Conservation (phyloP, 148 eudicot genomes). For the Amaranthus palmeri region DNA sequence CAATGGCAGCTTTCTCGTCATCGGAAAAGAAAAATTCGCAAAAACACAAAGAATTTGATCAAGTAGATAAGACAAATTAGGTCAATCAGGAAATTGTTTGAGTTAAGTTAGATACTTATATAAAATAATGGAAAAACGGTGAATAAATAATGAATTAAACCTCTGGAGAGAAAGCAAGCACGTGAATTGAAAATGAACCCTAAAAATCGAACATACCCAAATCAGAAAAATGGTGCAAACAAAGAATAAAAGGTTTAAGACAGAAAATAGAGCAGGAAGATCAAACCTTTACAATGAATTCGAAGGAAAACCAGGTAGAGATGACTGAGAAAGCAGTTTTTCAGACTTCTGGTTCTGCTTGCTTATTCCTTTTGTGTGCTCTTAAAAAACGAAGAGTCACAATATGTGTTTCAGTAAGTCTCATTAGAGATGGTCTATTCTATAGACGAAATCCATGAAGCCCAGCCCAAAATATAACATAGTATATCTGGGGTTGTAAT, state of each 20-base stretch:
- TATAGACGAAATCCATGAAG: no score
- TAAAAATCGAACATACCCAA: background rate
- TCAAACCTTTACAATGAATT: conserved; percentile 15
- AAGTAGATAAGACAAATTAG: background rate
- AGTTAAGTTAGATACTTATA: no score
- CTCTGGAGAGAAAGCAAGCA: background rate
- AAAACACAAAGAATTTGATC: background rate
- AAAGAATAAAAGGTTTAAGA: background rate
- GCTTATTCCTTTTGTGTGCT: no score
- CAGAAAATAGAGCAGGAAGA: background rate
- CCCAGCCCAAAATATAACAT: no score
- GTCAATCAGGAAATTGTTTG: background rate
- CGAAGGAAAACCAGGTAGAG: background rate
- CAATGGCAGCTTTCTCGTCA: background rate
- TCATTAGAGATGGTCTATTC: no score
- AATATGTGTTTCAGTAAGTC: no score
- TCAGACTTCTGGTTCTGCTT: no score
- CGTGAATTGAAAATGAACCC: background rate
- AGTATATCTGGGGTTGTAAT: no score
- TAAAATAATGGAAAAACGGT: no score
- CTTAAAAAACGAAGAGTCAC: no score
- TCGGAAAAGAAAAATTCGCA: background rate
- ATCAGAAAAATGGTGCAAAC: background rate
- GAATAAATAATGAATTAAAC: background rate
- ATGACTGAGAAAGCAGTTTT: no score